These are phyloP conservation scores for Medicago arabica DNA, from an alignment of 306 rosid species.

Conservation along the genomic window DNA sequence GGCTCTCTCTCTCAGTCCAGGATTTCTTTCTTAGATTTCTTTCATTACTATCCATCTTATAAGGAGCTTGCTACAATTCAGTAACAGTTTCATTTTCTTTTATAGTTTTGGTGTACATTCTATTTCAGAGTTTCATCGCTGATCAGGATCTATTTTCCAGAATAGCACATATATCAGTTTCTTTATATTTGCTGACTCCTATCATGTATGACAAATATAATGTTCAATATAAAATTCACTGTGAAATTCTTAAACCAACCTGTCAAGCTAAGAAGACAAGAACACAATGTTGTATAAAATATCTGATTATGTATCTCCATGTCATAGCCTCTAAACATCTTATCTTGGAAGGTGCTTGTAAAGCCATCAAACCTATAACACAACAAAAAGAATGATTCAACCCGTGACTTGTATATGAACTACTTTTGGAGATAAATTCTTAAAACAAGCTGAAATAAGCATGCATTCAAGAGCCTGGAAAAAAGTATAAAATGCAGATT, in stretches of 20 bases:
- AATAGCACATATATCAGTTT: not conserved
- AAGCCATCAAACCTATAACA: conserved; percentile 77
- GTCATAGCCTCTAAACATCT: conserved; percentile 91
- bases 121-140: not conserved
- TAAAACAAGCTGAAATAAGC: conserved; percentile 12
- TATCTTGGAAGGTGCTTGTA: conserved; percentile 98
- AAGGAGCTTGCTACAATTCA: not conserved
- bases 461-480: conserved; percentile 32
- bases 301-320: conserved; percentile 99
- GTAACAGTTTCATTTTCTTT: not conserved
- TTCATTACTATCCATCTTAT: not conserved
- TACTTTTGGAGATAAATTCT: conserved; percentile 3
- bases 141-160: not conserved
- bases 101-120: not conserved
- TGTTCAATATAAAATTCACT: conserved; percentile 32
- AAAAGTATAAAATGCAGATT: conserved; percentile 5
- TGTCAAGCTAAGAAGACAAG: conserved; percentile 87
- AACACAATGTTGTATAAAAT: conserved; percentile 87
- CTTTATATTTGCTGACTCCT: not conserved
- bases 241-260: conserved; percentile 57
- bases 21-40: not conserved
- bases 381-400: conserved; percentile 33
- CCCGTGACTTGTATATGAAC: conserved; percentile 19
- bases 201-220: conserved; percentile 24
- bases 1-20: not conserved